Conservation (phyloP, 129 eudicot genomes). For the Mikania micrantha region DNA sequence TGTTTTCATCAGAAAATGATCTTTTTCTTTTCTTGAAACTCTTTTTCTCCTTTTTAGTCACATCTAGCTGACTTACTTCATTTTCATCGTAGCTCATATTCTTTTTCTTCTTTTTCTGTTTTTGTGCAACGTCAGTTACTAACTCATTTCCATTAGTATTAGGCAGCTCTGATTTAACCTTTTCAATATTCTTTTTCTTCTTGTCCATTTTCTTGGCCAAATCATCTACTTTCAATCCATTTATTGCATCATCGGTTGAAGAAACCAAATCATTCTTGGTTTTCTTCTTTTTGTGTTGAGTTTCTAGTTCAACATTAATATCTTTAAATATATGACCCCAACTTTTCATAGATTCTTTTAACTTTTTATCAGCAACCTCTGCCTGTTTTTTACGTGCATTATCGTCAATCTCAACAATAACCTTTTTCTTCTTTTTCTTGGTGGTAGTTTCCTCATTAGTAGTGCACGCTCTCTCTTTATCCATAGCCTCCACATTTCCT, state of each 20-base stretch:
- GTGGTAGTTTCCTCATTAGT: constrained; percentile 21
- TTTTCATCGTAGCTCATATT: constrained; percentile 10
- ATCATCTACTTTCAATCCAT: constrained; percentile 8
- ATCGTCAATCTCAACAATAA: constrained; percentile 15
- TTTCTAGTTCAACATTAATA: constrained; percentile 4
- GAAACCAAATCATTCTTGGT: constrained; percentile 17
- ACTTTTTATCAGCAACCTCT: constrained; percentile 9
- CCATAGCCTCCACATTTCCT: constrained; percentile 12
- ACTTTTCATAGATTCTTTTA: constrained; percentile 14
- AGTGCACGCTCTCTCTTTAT: constrained; percentile 7
- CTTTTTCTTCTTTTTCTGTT: constrained; percentile 38
- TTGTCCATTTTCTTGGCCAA: constrained; percentile 14
- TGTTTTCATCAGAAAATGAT: constrained; percentile 30
- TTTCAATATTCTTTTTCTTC: constrained; percentile 16
- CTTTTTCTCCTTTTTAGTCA: constrained; percentile 27
- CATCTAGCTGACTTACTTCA: constrained; percentile 21
- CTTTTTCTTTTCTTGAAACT: constrained; percentile 61
- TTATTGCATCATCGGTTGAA: background rate
- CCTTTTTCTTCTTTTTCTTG: constrained; percentile 45
- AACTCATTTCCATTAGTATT: constrained; percentile 1
- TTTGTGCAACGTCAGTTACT: constrained; percentile 9
- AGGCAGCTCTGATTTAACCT: constrained; percentile 8
- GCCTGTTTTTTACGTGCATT: constrained; percentile 9
- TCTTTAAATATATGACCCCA: constrained; percentile 13
- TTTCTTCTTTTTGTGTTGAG: constrained; percentile 35